phyloP scores from a whole-genome alignment of 1,284 basidiomycete genomes.

The Melanopsichium pennsylvanicum region DNA sequence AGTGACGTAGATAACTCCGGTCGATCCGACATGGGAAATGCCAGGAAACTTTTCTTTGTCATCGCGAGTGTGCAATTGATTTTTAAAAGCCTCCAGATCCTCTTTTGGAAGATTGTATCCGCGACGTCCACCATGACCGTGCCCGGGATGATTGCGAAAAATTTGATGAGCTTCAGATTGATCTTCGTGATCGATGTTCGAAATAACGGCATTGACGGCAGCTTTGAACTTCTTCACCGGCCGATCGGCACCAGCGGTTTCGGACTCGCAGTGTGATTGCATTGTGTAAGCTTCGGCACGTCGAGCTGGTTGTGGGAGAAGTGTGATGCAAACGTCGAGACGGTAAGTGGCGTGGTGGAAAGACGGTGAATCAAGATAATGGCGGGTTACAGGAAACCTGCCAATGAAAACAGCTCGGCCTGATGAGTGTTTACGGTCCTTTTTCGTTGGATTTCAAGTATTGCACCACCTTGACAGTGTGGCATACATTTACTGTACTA shows the following conservation, averaged over 20 bases:
- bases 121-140: constrained; percentile 19
- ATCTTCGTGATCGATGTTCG: constrained; percentile 38
- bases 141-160: constrained; percentile 52
- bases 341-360: too few relatives aligned
- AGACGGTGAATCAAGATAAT: too few relatives aligned
- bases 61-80: constrained; percentile 6
- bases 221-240: constrained; percentile 27
- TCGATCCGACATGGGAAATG: constrained; percentile 8
- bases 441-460: too few relatives aligned
- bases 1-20: constrained; percentile 70
- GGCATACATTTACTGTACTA: too few relatives aligned
- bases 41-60: constrained; percentile 38
- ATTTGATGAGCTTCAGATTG: constrained; percentile 57
- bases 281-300: not conserved
- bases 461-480: too few relatives aligned
- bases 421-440: too few relatives aligned
- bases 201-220: constrained; percentile 17
- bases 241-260: too few relatives aligned
- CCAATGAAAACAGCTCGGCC: too few relatives aligned
- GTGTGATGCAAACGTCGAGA: too few relatives aligned
- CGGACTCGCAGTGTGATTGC: constrained; percentile 1
- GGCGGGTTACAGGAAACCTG: too few relatives aligned
- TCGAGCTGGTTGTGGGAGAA: not conserved
- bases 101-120: constrained; percentile 13
- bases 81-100: constrained; percentile 3